Conservation (phyloP, 305 asterid genomes). For the Petunia hybrid region DNA sequence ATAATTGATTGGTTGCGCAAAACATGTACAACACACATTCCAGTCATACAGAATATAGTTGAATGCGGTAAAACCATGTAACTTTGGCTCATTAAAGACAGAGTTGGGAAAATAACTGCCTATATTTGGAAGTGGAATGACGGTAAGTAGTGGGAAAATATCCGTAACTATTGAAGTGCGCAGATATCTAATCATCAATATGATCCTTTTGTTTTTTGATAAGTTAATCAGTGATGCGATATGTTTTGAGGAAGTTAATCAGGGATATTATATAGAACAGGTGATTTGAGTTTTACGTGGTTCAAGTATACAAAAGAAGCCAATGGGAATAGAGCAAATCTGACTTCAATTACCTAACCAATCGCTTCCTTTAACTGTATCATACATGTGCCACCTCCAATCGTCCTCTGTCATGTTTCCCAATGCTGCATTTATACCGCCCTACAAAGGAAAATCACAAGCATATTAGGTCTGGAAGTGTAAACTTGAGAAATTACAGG, state of each 20-base stretch:
- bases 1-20: neutral
- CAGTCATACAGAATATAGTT: neutral
- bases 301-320: conserved; percentile 12
- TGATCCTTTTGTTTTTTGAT: too few relatives aligned
- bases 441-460: conserved; percentile 53
- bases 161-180: neutral
- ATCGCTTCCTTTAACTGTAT: conserved; percentile 97
- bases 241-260: too few relatives aligned
- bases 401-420: conserved; percentile 99
- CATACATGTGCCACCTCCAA: conserved; percentile 99
- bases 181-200: neutral
- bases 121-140: neutral
- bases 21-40: neutral
- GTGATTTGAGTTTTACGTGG: neutral
- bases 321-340: neutral
- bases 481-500: neutral
- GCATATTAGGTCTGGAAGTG: neutral
- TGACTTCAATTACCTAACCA: conserved; percentile 77
- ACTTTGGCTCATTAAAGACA: conserved; percentile 6
- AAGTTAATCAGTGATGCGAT: too few relatives aligned
- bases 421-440: conserved; percentile 97
- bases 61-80: neutral
- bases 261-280: too few relatives aligned
- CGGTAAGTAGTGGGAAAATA: neutral
- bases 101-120: neutral